A percentile compares a stretch with the other conserved stretches of the same genome.
phyloP scores from a whole-genome alignment of 257 asterid species.

The Lantana camara region DNA sequence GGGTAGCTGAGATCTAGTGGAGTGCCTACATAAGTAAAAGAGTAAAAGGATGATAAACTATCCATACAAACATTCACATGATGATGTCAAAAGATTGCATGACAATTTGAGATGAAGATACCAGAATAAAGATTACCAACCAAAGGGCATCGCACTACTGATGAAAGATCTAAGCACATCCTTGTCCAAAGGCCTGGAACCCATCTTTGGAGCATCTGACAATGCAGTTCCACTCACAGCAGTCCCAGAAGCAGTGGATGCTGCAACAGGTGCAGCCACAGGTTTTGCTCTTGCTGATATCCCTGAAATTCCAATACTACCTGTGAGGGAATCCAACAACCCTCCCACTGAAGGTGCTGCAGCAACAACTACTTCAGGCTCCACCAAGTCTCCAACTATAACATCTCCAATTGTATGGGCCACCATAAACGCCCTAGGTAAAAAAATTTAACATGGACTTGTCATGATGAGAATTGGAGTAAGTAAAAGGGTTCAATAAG shows the following conservation, averaged over 20 bases:
- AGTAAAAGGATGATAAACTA: constrained; percentile 20
- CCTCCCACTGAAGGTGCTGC: constrained; percentile 94
- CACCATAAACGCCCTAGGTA: constrained; percentile 72
- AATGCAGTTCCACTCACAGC: constrained; percentile 62
- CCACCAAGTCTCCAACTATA: constrained; percentile 70
- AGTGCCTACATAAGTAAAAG: constrained; percentile 56
- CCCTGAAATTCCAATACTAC: constrained; percentile 86
- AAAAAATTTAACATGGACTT: constrained; percentile 26
- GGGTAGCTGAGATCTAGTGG: constrained; percentile 87
- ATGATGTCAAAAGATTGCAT: not conserved
- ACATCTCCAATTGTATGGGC: constrained; percentile 84
- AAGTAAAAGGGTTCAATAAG: constrained; percentile 12
- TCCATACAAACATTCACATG: not conserved
- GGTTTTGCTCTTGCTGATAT: constrained; percentile 90
- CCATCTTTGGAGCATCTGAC: constrained; percentile 74
- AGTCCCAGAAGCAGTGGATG: constrained; percentile 71
- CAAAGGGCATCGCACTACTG: constrained; percentile 91
- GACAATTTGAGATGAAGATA: constrained; percentile 25
- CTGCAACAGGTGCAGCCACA: constrained; percentile 71
- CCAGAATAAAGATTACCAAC: constrained; percentile 58
- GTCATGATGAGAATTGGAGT: constrained; percentile 19
- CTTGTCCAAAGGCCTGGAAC: constrained; percentile 83
- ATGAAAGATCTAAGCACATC: constrained; percentile 85
- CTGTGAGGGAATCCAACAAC: constrained; percentile 91
- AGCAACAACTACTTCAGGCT: constrained; percentile 85